Percentiles rank a stretch among this genome's conserved stretches.
phyloP scores from a whole-genome alignment of 768 basidiomycete species.

The Saitozyma sp. region DNA sequence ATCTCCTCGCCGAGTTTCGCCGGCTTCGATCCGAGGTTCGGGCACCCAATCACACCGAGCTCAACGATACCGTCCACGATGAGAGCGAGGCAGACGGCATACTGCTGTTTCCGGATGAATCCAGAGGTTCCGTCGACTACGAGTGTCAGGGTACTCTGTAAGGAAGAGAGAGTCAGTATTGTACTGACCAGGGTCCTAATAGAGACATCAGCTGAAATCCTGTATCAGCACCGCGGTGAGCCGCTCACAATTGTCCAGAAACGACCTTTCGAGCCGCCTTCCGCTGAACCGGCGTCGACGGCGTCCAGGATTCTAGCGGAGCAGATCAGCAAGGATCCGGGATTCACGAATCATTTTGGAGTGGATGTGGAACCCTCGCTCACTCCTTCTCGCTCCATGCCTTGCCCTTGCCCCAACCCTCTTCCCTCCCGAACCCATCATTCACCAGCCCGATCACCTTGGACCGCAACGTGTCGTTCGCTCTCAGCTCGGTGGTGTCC shows the following conservation, averaged over 20 bases:
- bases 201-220: conserved; percentile 3
- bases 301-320: conserved; percentile 68
- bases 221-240: neutral
- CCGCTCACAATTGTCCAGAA: conserved; percentile 52
- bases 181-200: conserved; percentile 27
- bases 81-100: conserved; percentile 85
- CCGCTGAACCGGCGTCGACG: conserved; percentile 71
- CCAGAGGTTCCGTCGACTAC: conserved; percentile 94
- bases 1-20: conserved; percentile 60
- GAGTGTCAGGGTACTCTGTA: neutral
- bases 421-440: conserved; percentile 65
- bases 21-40: conserved; percentile 68
- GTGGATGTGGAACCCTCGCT: conserved; percentile 1
- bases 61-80: conserved; percentile 75
- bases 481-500: conserved; percentile 75
- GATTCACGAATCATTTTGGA: neutral
- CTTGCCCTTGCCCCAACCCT: conserved; percentile 48
- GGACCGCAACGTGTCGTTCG: conserved; percentile 59
- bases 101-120: conserved; percentile 87
- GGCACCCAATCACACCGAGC: conserved; percentile 86
- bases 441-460: conserved; percentile 81
- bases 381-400: conserved; percentile 40
- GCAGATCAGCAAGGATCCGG: conserved; percentile 22
- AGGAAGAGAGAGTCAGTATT: neutral
- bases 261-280: conserved; percentile 67